Base-by-base conservation (phyloP, 495 filamentous ascomycete species). In the Daldinia bambusicola region DNA sequence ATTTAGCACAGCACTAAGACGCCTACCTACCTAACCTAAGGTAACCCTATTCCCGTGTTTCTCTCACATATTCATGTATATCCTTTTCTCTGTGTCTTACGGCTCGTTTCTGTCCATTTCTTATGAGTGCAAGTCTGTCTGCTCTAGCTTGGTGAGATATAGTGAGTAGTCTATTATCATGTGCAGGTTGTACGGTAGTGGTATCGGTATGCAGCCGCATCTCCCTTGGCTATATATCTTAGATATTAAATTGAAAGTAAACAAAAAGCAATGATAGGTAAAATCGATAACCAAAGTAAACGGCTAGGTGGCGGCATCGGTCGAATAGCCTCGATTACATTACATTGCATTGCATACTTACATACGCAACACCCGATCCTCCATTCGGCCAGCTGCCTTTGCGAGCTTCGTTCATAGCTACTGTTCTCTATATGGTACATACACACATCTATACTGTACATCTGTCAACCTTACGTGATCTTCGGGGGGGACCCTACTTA, bases 381-480 rank as follows among this genome's bases (percentile, higher is more conserved):
- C 58, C 13, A 68, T 68, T 57, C 65, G 58, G 57, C 58, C 13
- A 30, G 18, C 22, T 57, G 55, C 51, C 40, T 40, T 58, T 18
- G 45, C 6, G 31, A 32, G 13, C 6, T 20, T 12, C 50, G 34
- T 60, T 31, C 37, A 13, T 16, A 10, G 7, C 10, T 52, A 1
- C 18, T 48, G 34, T 36, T 5, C 34, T 10, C 34, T 36, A 36
- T 36, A 5, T 5, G 5, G 34, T 36, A 36, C 34, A 36, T 36
- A 36, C 6, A 36, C 7, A 36, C 34, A 26, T 26, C 26, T 26
- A 26, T 26, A 26, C 26, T 26, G 26, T 26, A 26, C 26, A 26
- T 26, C 26, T 26, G 34, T 5, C 9, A 36, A 36, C 34, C 50
- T 71, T 71, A 71, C 68, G 68, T 71, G 68, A 71, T 63, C 63